Percentiles rank a stretch among this genome's conserved stretches.
Evolutionary conservation across 2,329 filamentous ascomycete species (phyloP).

Genomic region (Trichothecium roseum): DNA sequence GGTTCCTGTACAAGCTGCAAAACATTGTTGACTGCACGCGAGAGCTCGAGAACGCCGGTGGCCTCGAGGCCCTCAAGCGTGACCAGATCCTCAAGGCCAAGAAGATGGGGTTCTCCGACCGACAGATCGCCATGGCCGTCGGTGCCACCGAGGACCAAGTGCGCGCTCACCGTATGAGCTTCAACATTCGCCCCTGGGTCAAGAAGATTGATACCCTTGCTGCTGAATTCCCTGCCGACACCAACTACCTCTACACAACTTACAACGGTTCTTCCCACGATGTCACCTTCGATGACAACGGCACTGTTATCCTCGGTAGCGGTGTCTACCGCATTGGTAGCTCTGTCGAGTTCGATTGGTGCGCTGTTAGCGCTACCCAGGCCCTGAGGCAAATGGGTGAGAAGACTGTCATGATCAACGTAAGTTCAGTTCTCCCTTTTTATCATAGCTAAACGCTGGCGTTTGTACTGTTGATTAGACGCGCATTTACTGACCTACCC

Average conservation of each 20-base stretch:
- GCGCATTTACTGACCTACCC: too few relatives aligned
- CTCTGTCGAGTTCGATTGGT: conserved; percentile 99
- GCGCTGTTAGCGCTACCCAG: conserved; percentile 80
- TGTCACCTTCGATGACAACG: conserved; percentile 86
- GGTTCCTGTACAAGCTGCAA: conserved; percentile 97
- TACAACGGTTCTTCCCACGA: conserved; percentile 95
- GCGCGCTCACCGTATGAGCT: conserved; percentile 70
- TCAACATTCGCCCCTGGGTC: conserved; percentile 88
- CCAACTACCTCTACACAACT: conserved; percentile 94
- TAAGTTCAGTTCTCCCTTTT: conserved; percentile 29
- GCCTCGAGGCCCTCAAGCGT: conserved; percentile 74
- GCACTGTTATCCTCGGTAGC: conserved; percentile 78
- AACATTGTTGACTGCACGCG: conserved; percentile 89
- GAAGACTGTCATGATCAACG: conserved; percentile 97
- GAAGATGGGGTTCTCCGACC: conserved; percentile 96
- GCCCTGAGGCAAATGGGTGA: conserved; percentile 78
- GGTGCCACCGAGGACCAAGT: conserved; percentile 83
- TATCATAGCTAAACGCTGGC: too few relatives aligned
- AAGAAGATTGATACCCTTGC: conserved; percentile 98
- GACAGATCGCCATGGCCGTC: conserved; percentile 82
- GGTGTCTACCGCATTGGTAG: conserved; percentile 97
- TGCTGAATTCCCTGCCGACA: conserved; percentile 89
- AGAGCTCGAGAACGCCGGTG: conserved; percentile 76
- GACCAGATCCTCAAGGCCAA: conserved; percentile 85
- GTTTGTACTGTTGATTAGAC: too few relatives aligned